phyloP scores from a whole-genome alignment of 2,329 filamentous ascomycete species.

The Paradendryphiella salina region DNA sequence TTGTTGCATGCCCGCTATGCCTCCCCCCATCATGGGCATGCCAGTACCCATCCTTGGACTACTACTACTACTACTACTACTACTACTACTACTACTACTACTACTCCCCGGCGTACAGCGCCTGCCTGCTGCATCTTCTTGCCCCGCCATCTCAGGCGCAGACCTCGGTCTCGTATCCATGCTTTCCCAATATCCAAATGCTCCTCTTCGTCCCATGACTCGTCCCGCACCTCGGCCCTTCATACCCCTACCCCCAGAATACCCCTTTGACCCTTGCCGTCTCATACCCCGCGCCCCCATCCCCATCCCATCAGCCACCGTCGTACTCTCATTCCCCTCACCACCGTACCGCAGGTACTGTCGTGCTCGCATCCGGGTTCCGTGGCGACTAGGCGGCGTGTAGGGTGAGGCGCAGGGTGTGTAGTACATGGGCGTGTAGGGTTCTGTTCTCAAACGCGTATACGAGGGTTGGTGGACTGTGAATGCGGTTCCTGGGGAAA shows the following conservation, averaged over 20 bases:
- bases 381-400: no score
- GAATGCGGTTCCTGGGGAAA: conserved; percentile 3
- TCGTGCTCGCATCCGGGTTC: background rate
- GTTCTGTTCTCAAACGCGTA: background rate
- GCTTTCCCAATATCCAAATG: background rate
- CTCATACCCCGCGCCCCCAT: background rate
- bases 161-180: conserved; percentile 6
- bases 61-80: conserved; percentile 1
- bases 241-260: background rate
- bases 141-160: conserved; percentile 4
- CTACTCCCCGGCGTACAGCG: no score
- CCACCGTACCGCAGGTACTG: background rate
- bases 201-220: background rate
- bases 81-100: background rate
- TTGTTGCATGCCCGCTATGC: background rate
- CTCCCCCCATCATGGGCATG: background rate
- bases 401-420: background rate
- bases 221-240: background rate
- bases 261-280: background rate
- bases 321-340: conserved; percentile 7
- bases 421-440: conserved; percentile 2
- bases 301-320: background rate
- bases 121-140: background rate
- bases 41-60: no score
- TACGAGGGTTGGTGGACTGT: conserved; percentile 7